phyloP scores from a whole-genome alignment of 202 grass and related monocot genomes.

The Digitaria exilis region DNA sequence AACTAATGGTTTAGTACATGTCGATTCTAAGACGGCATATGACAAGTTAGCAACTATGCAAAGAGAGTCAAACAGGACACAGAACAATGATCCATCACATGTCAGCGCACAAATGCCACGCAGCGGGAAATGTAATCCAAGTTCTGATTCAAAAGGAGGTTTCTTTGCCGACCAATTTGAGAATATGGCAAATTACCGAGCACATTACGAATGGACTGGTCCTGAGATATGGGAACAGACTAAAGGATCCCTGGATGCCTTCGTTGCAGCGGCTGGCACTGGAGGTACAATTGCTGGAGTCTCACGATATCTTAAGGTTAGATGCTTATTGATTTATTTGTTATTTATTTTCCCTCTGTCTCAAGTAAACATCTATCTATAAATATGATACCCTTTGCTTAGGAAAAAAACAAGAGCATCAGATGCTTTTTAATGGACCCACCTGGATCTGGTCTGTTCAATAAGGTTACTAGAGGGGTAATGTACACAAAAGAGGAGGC shows the following conservation, averaged over 20 bases:
- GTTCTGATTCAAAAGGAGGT: constrained; percentile 65
- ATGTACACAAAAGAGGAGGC: constrained; percentile 98
- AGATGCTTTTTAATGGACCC: constrained; percentile 96
- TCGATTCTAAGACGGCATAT: constrained; percentile 33
- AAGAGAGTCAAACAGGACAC: constrained; percentile 27
- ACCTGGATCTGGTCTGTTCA: constrained; percentile 90
- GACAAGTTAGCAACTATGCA: constrained; percentile 24
- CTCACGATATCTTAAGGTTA: constrained; percentile 87
- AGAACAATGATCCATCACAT: constrained; percentile 35
- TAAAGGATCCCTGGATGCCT: constrained; percentile 67
- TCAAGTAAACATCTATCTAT: constrained; percentile 21
- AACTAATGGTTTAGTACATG: constrained; percentile 35
- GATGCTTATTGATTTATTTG: constrained; percentile 44
- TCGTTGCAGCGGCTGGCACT: constrained; percentile 87
- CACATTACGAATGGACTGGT: constrained; percentile 94
- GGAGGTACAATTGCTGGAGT: constrained; percentile 92
- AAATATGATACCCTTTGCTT: constrained; percentile 9
- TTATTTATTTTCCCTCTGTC: constrained; percentile 32
- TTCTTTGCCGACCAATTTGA: constrained; percentile 98
- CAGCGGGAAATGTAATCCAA: constrained; percentile 1
- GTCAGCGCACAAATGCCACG: constrained; percentile 38
- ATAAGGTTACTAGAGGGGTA: constrained; percentile 92
- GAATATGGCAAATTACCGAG: constrained; percentile 86
- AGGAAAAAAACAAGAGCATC: constrained; percentile 78
- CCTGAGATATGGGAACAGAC: constrained; percentile 96